Conservation (phyloP, 805 yeast species). For the Cephaloascus albidus region DNA sequence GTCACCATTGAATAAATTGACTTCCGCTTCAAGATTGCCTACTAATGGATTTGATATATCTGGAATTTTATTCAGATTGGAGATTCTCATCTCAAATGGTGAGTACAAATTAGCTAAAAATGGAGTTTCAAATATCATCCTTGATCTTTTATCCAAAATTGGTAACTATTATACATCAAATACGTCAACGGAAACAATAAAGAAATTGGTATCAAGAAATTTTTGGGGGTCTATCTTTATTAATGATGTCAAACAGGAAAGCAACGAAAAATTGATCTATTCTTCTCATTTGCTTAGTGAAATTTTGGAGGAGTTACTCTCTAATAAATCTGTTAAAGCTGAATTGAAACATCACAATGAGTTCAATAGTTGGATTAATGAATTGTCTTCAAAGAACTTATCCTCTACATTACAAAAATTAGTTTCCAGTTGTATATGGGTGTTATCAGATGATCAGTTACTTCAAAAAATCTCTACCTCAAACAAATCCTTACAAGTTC, state of each 20-base stretch:
- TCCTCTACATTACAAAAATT: neutral
- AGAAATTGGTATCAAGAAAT: slow-evolving; percentile 2
- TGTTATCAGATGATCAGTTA: slow-evolving; percentile 10
- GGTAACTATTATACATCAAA: slow-evolving; percentile 22
- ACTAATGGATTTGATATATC: slow-evolving; percentile 38
- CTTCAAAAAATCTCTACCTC: neutral
- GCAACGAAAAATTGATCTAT: slow-evolving; percentile 13
- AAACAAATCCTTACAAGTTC: neutral
- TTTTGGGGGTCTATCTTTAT: slow-evolving; percentile 18
- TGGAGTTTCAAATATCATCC: slow-evolving; percentile 14
- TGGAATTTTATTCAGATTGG: slow-evolving; percentile 30
- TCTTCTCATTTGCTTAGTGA: slow-evolving; percentile 23
- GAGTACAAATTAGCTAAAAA: slow-evolving; percentile 6
- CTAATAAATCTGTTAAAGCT: neutral
- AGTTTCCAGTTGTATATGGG: slow-evolving; percentile 15
- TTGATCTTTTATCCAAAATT: slow-evolving; percentile 30
- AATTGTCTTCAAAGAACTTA: too few species aligned
- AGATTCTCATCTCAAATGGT: slow-evolving; percentile 17
- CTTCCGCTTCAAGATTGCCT: slow-evolving; percentile 23
- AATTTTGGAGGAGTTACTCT: slow-evolving; percentile 20
- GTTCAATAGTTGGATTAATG: slow-evolving; percentile 5
- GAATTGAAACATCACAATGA: slow-evolving; percentile 3
- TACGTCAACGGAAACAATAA: neutral
- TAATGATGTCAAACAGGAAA: neutral
- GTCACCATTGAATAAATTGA: slow-evolving; percentile 16